Evolutionary conservation across 164 flowering plant genomes (phyloP).

Genomic region (Protea cynaroides): DNA sequence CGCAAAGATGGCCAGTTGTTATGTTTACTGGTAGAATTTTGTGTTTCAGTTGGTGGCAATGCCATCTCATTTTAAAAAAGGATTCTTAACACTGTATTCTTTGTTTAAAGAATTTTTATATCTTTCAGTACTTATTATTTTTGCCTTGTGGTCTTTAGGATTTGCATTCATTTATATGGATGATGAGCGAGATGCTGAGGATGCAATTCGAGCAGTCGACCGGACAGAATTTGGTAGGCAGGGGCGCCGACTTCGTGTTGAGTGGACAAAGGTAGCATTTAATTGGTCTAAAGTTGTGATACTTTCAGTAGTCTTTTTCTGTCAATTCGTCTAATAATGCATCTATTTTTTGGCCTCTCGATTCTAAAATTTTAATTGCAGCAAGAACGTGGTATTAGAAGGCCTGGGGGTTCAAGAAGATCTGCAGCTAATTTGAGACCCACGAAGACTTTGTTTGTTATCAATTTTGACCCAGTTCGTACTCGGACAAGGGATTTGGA

Average conservation of each 20-base stretch:
- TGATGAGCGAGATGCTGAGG: conserved; percentile 97
- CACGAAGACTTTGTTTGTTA: conserved; percentile 92
- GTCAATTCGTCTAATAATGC: neutral
- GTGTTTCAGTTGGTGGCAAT: conserved; percentile 9
- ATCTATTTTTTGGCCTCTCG: neutral
- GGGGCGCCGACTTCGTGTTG: conserved; percentile 92
- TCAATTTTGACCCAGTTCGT: conserved; percentile 75
- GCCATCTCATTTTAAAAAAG: conserved; percentile 12
- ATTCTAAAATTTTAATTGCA: conserved; percentile 22
- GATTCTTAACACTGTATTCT: conserved; percentile 11
- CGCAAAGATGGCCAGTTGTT: conserved; percentile 33
- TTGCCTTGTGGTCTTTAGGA: conserved; percentile 35
- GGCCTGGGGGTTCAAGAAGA: conserved; percentile 52
- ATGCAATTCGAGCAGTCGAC: conserved; percentile 86
- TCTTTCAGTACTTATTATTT: neutral
- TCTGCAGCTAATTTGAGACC: conserved; percentile 55
- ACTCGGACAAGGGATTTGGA: conserved; percentile 86
- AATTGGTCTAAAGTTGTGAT: neutral
- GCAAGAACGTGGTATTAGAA: conserved; percentile 84
- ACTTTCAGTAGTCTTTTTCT: neutral
- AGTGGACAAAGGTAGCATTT: conserved; percentile 84
- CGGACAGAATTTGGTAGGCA: conserved; percentile 78
- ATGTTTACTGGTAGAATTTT: conserved; percentile 16
- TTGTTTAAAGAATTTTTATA: neutral
- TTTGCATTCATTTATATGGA: conserved; percentile 98